Percentiles rank a stretch among this genome's conserved stretches.
Conservation (phyloP, 179 eudicot genomes). For the Carnegiea gigantea region DNA sequence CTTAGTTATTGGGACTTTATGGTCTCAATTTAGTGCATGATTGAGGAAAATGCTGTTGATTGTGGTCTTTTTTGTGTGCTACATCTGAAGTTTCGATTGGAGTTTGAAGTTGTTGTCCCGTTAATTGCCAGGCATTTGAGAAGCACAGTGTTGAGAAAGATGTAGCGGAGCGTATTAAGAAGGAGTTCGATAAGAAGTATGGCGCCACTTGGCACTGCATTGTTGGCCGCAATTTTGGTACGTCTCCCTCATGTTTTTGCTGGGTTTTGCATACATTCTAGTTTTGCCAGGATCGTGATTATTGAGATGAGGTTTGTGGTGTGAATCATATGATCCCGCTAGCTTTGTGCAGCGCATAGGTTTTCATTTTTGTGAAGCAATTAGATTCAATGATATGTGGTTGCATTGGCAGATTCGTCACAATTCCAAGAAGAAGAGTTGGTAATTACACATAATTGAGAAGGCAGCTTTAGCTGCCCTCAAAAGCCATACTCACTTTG, state of each 20-base stretch:
- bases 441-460: no score
- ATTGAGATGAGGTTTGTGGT: neutral
- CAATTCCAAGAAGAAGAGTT: no score
- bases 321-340: neutral
- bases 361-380: neutral
- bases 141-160: slow-evolving; percentile 88
- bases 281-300: neutral
- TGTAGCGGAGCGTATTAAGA: slow-evolving; percentile 88
- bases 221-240: slow-evolving; percentile 97
- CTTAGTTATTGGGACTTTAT: neutral
- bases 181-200: slow-evolving; percentile 86
- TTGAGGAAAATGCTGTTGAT: slow-evolving; percentile 9
- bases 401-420: no score
- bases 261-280: neutral
- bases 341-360: neutral
- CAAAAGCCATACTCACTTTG: no score
- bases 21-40: slow-evolving; percentile 1
- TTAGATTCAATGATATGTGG: no score
- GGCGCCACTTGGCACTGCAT: slow-evolving; percentile 99
- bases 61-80: neutral
- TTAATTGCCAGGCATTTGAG: slow-evolving; percentile 66
- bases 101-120: neutral
- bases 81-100: neutral
- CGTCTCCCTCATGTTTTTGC: neutral
- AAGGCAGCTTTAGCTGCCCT: no score